These are phyloP conservation scores for Tetrapyrgos nigripes DNA, from an alignment of 1,284 basidiomycete genomes.

Conservation along the genomic window DNA sequence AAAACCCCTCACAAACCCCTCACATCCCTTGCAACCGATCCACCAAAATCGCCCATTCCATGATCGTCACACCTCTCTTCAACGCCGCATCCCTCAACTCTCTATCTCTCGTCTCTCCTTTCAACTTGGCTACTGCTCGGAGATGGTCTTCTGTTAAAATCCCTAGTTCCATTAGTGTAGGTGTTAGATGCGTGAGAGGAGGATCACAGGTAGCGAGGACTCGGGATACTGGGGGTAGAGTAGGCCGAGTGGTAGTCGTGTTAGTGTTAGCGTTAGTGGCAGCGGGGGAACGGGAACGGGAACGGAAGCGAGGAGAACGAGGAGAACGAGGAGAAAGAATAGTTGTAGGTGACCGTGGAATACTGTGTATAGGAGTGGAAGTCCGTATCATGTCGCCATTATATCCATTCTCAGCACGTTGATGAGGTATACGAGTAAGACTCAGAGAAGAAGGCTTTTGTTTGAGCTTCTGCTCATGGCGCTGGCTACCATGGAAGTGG, in stretches of 20 bases:
- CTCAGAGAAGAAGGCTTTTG: background rate
- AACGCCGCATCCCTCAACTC: slow-evolving; percentile 73
- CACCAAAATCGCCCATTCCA: slow-evolving; percentile 81
- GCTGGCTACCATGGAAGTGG: no score
- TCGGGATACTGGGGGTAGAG: slow-evolving; percentile 34
- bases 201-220: slow-evolving; percentile 64
- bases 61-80: slow-evolving; percentile 65
- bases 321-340: background rate
- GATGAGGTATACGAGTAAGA: background rate
- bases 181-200: slow-evolving; percentile 62
- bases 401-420: no score
- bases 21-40: slow-evolving; percentile 52
- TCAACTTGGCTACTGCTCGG: slow-evolving; percentile 60
- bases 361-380: background rate
- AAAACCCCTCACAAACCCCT: no score
- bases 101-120: slow-evolving; percentile 66
- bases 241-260: background rate
- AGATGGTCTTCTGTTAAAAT: slow-evolving; percentile 65
- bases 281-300: background rate
- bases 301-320: background rate
- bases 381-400: background rate
- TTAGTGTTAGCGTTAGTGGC: background rate
- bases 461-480: background rate
- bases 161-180: slow-evolving; percentile 59
- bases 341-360: background rate